Percentiles rank a stretch among this genome's conserved stretches.
Conservation (phyloP, 306 rosid genomes). For the Lathyrus sativus region DNA sequence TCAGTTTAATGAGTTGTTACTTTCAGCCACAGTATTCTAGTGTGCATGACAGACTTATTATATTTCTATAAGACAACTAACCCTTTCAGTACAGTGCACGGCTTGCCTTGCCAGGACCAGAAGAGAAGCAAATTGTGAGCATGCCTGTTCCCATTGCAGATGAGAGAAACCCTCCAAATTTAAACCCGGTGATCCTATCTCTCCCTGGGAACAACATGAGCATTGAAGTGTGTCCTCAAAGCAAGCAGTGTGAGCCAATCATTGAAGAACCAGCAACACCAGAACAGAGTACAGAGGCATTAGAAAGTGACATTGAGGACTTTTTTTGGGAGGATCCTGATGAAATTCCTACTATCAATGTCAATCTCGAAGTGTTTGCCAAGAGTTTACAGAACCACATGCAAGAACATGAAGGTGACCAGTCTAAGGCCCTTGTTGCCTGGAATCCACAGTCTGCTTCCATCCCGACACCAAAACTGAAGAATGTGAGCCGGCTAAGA, state of each 20-base stretch:
- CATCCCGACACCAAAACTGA: slow-evolving; percentile 73
- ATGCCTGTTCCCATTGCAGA: slow-evolving; percentile 46
- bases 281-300: slow-evolving; percentile 54
- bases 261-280: slow-evolving; percentile 92
- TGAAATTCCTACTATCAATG: slow-evolving; percentile 59
- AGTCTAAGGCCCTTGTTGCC: slow-evolving; percentile 86
- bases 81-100: slow-evolving; percentile 69
- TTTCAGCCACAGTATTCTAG: slow-evolving; percentile 4
- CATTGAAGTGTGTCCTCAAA: slow-evolving; percentile 38
- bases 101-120: slow-evolving; percentile 92
- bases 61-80: slow-evolving; percentile 38
- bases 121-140: slow-evolving; percentile 62
- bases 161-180: slow-evolving; percentile 43
- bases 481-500: slow-evolving; percentile 80
- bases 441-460: slow-evolving; percentile 59
- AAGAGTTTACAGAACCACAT: slow-evolving; percentile 46
- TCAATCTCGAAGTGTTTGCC: slow-evolving; percentile 51
- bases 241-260: slow-evolving; percentile 69
- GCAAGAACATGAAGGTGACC: slow-evolving; percentile 62
- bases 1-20: slow-evolving; percentile 14
- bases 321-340: slow-evolving; percentile 62
- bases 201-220: slow-evolving; percentile 48
- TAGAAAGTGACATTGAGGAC: slow-evolving; percentile 84
- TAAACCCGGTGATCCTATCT: slow-evolving; percentile 52
- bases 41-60: slow-evolving; percentile 4